These are phyloP conservation scores for Dentipellis fragilis DNA, from an alignment of 768 basidiomycete genomes.

Conservation along the genomic window DNA sequence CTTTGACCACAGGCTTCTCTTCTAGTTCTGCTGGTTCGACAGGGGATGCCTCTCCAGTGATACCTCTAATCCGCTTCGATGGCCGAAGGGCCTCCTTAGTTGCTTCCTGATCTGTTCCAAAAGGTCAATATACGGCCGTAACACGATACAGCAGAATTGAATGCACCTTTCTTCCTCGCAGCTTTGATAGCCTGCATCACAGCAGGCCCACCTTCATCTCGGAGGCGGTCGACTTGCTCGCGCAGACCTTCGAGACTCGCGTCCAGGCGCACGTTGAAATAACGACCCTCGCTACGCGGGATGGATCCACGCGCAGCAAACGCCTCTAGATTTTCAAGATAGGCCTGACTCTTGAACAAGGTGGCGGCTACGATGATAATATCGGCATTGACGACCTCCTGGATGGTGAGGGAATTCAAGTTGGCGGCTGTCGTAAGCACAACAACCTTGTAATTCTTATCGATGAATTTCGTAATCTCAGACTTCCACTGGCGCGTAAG, in stretches of 20 bases:
- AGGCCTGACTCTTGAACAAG: slow-evolving; percentile 72
- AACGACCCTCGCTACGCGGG: slow-evolving; percentile 67
- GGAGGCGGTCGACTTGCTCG: slow-evolving; percentile 59
- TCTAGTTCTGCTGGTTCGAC: slow-evolving; percentile 7
- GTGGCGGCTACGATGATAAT: slow-evolving; percentile 80
- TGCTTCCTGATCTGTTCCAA: slow-evolving; percentile 37
- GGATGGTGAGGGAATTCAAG: slow-evolving; percentile 62
- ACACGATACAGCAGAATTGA: background rate
- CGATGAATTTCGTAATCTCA: slow-evolving; percentile 76
- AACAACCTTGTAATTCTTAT: slow-evolving; percentile 47
- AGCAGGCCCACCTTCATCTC: slow-evolving; percentile 52
- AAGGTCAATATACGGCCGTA: background rate
- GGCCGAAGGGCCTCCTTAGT: slow-evolving; percentile 32
- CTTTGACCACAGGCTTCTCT: background rate
- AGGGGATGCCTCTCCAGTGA: background rate
- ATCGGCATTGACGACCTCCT: slow-evolving; percentile 72
- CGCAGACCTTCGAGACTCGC: slow-evolving; percentile 46
- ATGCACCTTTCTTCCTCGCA: slow-evolving; percentile 48
- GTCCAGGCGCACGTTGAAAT: slow-evolving; percentile 79
- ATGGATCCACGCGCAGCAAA: slow-evolving; percentile 61
- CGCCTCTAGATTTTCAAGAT: slow-evolving; percentile 64
- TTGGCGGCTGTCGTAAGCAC: slow-evolving; percentile 60
- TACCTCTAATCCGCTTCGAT: slow-evolving; percentile 68
- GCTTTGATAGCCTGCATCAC: slow-evolving; percentile 59
- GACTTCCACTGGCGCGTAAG: slow-evolving; percentile 84